A percentile compares a stretch with the other conserved stretches of the same genome.
These are phyloP conservation scores for Candida andamanensis DNA, from an alignment of 805 yeast genomes.

Conservation along the genomic window DNA sequence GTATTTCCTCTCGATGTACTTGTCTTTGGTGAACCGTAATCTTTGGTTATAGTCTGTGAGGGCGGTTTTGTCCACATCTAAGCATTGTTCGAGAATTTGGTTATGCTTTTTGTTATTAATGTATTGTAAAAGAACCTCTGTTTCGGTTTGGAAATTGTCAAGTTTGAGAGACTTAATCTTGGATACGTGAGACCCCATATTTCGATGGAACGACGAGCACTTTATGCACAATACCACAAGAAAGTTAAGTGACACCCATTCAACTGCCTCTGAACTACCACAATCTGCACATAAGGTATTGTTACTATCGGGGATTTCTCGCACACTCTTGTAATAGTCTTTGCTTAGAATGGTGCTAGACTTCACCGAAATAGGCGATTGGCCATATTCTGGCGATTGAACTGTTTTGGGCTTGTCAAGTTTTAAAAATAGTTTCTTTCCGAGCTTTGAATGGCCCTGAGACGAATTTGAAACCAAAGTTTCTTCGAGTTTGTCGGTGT, in stretches of 20 bases:
- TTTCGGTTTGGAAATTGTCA: constrained; percentile 64
- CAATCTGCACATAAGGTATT: constrained; percentile 79
- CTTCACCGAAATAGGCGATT: constrained; percentile 30
- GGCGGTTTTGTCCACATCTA: constrained; percentile 8
- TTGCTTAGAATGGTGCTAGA: constrained; percentile 19
- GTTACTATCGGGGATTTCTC: constrained; percentile 39
- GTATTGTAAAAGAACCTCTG: constrained; percentile 46
- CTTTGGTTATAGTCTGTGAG: constrained; percentile 40
- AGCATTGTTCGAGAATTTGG: constrained; percentile 49
- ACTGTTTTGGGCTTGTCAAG: constrained; percentile 14
- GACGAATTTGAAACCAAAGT: constrained; percentile 5
- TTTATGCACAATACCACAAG: constrained; percentile 72
- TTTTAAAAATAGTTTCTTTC: constrained; percentile 5
- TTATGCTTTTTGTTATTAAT: constrained; percentile 55
- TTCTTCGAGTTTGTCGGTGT: constrained; percentile 8
- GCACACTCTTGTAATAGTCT: constrained; percentile 34
- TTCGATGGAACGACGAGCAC: constrained; percentile 86
- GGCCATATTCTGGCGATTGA: constrained; percentile 8
- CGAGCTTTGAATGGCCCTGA: constrained; percentile 3
- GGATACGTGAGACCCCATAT: constrained; percentile 76
- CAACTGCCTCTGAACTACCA: constrained; percentile 57
- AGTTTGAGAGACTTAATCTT: constrained; percentile 74
- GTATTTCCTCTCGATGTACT: constrained; percentile 56
- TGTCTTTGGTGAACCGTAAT: constrained; percentile 54
- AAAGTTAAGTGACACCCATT: constrained; percentile 81